Base-by-base conservation (phyloP, 225 moss, liverwort and hornwort genomes). In the Lunularia cruciata region DNA sequence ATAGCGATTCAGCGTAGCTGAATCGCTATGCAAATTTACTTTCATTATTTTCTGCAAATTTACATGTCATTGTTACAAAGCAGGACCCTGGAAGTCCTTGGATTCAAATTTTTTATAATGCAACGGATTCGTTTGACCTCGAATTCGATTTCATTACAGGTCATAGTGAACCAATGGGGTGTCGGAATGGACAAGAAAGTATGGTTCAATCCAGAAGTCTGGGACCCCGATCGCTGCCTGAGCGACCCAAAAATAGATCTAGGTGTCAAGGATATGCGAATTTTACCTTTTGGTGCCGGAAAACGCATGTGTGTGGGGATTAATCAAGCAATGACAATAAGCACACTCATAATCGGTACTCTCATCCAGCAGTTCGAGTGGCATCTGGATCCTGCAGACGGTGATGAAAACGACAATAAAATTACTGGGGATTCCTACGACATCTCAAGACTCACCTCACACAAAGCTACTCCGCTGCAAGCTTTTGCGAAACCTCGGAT, bases 221-320 rank as follows among this genome's bases (percentile, higher is more conserved):
- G 83, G 81, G 60, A 85, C 45, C 88, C 83, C 3, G 81, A 85
- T 19, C 78, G 81, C 53, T 60, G 34, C 56, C 20, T 88, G 1
- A 30, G 76, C 19, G 61, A 39, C 0, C 15, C 58, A 12, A 63
- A 68, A 38, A 14, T 88, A 36, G 85, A 88, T 63, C 70, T 88
- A 83, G 88, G 85, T 4, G 78, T 81, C 75, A 83, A 81, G 13
- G 74, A 88, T 67, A 73, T 83, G 38, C 48, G 56, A 39, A 65
- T 88, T 38, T 61, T 83, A 68, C 83, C 85, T 58, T 88, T 88
- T 43, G 88, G 88, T 1, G 85, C 80, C 4, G 88, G 88, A 38
- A 88, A 85, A 71, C 68, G 88, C 33, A 85, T 83, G 69, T 88
- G 88, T 47, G 83, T 77, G 6, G 88, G 85, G 59, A 73, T 88